phyloP scores from a whole-genome alignment of 495 filamentous ascomycete genomes.

The Aspergillus heteromorphus region DNA sequence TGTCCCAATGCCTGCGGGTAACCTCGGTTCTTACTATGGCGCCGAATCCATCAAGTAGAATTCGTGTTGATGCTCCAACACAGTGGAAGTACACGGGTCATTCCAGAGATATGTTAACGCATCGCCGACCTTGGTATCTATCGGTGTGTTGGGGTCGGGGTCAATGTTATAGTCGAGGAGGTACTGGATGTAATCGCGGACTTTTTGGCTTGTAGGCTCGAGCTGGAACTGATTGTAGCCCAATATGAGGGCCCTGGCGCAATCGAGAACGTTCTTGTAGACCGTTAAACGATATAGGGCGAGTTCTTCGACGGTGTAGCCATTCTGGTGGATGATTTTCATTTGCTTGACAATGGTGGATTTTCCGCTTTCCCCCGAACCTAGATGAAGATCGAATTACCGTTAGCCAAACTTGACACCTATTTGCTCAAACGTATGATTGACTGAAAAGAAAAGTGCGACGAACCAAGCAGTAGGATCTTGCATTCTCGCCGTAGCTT shows the following conservation, averaged over 20 bases:
- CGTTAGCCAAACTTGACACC: conserved; percentile 7
- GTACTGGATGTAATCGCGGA: conserved; percentile 69
- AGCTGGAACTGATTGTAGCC: conserved; percentile 87
- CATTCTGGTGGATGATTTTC: conserved; percentile 99
- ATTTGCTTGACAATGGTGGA: conserved; percentile 99
- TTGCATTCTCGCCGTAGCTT: conserved; percentile 95
- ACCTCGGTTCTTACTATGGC: conserved; percentile 69
- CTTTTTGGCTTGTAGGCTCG: conserved; percentile 63
- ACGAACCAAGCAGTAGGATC: conserved; percentile 80
- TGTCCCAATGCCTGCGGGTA: neutral
- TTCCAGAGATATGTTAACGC: conserved; percentile 86
- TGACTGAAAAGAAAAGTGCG: neutral
- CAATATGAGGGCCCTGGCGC: conserved; percentile 82
- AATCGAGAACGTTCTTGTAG: conserved; percentile 97
- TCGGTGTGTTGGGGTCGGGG: conserved; percentile 74
- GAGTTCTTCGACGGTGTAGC: conserved; percentile 87
- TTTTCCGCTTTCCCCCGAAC: conserved; percentile 97
- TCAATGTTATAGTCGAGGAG: conserved; percentile 84
- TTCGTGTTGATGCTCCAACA: conserved; percentile 92
- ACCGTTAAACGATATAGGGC: conserved; percentile 90
- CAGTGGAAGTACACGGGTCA: conserved; percentile 73
- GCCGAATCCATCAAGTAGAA: conserved; percentile 99
- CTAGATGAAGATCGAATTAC: conserved; percentile 36
- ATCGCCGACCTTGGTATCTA: conserved; percentile 72
- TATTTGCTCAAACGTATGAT: neutral